Base-by-base conservation (phyloP, 2,329 filamentous ascomycete genomes). In the Hypoxylon sp. region DNA sequence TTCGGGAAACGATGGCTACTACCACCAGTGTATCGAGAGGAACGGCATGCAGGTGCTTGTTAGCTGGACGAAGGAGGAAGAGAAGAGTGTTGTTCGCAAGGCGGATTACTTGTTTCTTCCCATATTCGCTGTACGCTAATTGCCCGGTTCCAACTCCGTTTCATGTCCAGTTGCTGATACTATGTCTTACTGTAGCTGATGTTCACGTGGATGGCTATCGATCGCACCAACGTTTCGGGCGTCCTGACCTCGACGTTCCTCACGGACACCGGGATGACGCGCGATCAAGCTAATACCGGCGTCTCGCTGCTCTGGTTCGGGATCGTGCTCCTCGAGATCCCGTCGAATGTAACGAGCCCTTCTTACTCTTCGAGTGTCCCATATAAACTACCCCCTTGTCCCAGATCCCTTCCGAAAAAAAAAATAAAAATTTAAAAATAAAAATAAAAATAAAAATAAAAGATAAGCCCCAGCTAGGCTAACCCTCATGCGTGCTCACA, bases 131-230 rank as follows among this genome's bases (percentile, higher is more conserved):
- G 68, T 68, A 68, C 37, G 59, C n/a, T n/a, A n/a, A n/a, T n/a
- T n/a, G n/a, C n/a, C n/a, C n/a, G n/a, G n/a, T n/a, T n/a, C n/a
- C n/a, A n/a, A n/a, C n/a, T n/a, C n/a, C n/a, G n/a, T n/a, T n/a
- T n/a, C n/a, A n/a, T n/a, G n/a, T n/a, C n/a, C n/a, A n/a, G n/a
- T n/a, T n/a, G n/a, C n/a, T n/a, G n/a, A n/a, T n/a, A n/a, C n/a
- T n/a, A n/a, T n/a, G n/a, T n/a, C n/a, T n/a, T n/a, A n/a, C n/a
- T n/a, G 13, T 34, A 70, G 68, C 46, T 70, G 37, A 70, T 70
- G 68, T 68, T 70, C 47, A 70, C 68, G 20, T 70, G 68, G 68
- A 70, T 70, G 68, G 68, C 68, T 19, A 68, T 70, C 49, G 68
- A 70, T 46, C 68, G 68, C 34, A 68, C 68, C 48, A 70, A 70